Base-by-base conservation (phyloP, 192 early-diverging fungal genomes). In the Ambispora gerdemannii region DNA sequence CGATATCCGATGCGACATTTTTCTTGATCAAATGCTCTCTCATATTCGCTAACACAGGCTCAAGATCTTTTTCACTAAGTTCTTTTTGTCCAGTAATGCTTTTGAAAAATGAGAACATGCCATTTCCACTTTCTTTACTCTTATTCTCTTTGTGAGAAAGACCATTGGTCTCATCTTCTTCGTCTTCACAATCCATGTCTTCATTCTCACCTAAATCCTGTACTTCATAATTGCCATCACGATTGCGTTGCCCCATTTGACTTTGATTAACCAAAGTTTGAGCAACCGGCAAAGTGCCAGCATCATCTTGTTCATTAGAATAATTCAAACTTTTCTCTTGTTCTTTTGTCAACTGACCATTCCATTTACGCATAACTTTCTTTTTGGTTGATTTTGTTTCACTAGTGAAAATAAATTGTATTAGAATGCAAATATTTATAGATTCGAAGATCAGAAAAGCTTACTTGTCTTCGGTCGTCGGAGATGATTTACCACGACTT, bases 1-100 rank as follows among this genome's bases (percentile, higher is more conserved):
- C 88, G 56, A 95, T 92, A 71, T 95, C 90, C 0, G 90, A 84
- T 0, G 96, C 96, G 1, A 98, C 96, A 74, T 98, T 98, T 78
- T 96, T 95, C 74, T 85, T 86, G 50, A 95, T 86, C 66, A 98
- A 73, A 74, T 96, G 94, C 70, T 95, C 91, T 70, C 90, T 91
- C 91, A 98, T 95, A 71, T 88, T 92, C 32, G 82, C 80, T 82
- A 98, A 84, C 4, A 89, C 85, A n/a, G 91, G 91, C 3, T 86
- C 87, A 51, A 98, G 78, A 33, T 83, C 81, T 27, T 88, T 86
- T 13, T 80, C 80, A 17, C 85, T 89, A 71, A 98, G 84, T 64
- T 89, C 84, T 63, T 84, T 82, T 30, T 89, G 87, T 19, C 88
- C 83, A 4, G 90, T 88, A 72, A 93, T 82, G 50, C 64, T 85